These are phyloP conservation scores for Jimgerdemannia lactiflua DNA, from an alignment of 192 early-diverging fungal species.

Conservation along the genomic window DNA sequence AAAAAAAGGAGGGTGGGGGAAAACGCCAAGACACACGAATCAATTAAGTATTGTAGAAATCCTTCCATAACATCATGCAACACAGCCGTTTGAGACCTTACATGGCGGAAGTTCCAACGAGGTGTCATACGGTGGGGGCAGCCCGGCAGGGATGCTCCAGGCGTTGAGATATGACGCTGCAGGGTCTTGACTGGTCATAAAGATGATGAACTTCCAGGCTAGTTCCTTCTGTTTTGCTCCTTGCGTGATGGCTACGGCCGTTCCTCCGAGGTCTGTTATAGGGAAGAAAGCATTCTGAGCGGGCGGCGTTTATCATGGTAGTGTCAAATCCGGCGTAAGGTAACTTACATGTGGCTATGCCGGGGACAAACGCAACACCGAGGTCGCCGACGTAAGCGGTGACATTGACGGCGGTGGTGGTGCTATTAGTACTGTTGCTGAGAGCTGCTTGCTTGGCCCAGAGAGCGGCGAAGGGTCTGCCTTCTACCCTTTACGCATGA, in stretches of 20 bases:
- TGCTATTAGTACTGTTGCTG: not conserved
- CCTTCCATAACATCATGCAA: not conserved
- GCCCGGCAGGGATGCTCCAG: slow-evolving; percentile 4
- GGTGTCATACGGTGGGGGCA: slow-evolving; percentile 15
- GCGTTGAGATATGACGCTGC: not conserved
- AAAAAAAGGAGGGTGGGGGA: not conserved
- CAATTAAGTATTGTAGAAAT: not conserved
- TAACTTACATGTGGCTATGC: not conserved
- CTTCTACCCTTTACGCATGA: not conserved
- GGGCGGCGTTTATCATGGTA: not conserved
- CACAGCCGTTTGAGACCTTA: not conserved
- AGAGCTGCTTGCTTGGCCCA: not conserved
- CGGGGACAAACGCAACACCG: slow-evolving; percentile 8
- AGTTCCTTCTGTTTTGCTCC: slow-evolving; percentile 5
- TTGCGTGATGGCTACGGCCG: slow-evolving; percentile 3
- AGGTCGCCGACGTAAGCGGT: slow-evolving; percentile 7
- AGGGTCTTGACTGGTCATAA: slow-evolving; percentile 5
- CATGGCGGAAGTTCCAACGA: slow-evolving; percentile 8
- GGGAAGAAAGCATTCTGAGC: not conserved
- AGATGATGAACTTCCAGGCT: slow-evolving; percentile 11
- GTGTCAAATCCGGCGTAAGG: not conserved
- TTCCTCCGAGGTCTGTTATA: slow-evolving; percentile 5
- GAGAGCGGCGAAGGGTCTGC: not conserved
- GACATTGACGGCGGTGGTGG: not conserved
- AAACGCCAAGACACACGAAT: not conserved